Conservation (phyloP, 1,284 basidiomycete genomes). For the Microbotryum violaceum region DNA sequence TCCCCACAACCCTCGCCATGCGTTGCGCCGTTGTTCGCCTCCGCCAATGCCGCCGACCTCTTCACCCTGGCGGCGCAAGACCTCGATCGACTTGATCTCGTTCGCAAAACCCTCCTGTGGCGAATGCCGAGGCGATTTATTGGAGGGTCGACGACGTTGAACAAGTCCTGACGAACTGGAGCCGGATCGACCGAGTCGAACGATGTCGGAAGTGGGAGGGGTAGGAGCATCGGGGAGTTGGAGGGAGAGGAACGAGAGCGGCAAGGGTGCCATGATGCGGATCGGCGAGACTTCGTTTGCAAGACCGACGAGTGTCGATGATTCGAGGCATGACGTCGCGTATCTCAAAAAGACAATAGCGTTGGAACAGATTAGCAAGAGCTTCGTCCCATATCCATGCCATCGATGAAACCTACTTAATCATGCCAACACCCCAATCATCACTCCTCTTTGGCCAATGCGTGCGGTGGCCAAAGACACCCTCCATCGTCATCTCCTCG, state of each 20-base stretch:
- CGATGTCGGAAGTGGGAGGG: background rate
- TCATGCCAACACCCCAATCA: conserved; percentile 25
- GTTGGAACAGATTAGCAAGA: background rate
- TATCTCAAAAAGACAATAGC: conserved; percentile 7
- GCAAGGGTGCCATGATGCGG: conserved; percentile 10
- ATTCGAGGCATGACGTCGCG: conserved; percentile 17
- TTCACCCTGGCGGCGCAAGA: background rate
- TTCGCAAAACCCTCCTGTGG: background rate
- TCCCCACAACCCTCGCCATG: background rate
- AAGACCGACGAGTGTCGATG: conserved; percentile 23
- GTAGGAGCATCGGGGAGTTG: background rate
- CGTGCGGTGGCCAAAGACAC: conserved; percentile 15
- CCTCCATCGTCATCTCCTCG: conserved; percentile 17
- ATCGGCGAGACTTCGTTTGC: conserved; percentile 26
- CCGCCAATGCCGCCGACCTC: background rate
- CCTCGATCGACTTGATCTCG: background rate
- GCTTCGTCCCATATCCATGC: no score
- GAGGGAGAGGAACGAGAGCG: conserved; percentile 12
- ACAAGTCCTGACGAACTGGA: background rate
- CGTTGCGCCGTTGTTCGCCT: background rate
- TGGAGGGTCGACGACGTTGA: background rate
- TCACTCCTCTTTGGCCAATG: conserved; percentile 9
- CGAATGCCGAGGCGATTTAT: background rate
- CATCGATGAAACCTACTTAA: conserved; percentile 15
- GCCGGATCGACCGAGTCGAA: background rate